These are phyloP conservation scores for Lepidium aucheri DNA, from an alignment of 345 rosid species.

Conservation along the genomic window DNA sequence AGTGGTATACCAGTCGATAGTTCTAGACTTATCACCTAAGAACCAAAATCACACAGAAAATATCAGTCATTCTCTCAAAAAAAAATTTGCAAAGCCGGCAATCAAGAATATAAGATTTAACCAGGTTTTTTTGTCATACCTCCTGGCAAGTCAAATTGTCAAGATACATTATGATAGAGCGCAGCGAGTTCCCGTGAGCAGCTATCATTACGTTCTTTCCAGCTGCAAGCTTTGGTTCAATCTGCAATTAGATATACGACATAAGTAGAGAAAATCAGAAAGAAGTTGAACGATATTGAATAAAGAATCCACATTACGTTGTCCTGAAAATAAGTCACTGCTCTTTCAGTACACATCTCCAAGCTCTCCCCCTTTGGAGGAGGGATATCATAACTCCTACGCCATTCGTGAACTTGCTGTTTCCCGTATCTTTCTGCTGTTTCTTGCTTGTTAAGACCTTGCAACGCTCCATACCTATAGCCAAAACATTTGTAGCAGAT, in stretches of 20 bases:
- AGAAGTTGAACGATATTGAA: background rate
- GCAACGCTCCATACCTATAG: constrained; percentile 87
- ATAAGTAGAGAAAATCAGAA: background rate
- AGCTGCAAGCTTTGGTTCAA: constrained; percentile 70
- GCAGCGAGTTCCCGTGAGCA: constrained; percentile 90
- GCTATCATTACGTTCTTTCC: constrained; percentile 88
- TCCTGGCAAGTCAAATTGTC: constrained; percentile 81
- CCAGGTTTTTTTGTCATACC: constrained; percentile 36
- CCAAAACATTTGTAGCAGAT: background rate
- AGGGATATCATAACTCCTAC: constrained; percentile 91
- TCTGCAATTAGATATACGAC: constrained; percentile 29
- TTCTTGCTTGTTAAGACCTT: constrained; percentile 94
- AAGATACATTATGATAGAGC: constrained; percentile 94
- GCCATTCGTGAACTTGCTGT: constrained; percentile 92
- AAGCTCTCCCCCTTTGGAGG: constrained; percentile 97
- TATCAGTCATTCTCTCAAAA: background rate
- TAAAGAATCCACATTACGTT: constrained; percentile 6
- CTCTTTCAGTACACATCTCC: constrained; percentile 98
- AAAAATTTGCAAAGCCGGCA: background rate
- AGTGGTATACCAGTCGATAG: constrained; percentile 82
- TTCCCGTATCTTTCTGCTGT: constrained; percentile 91
- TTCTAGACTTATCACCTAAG: constrained; percentile 72
- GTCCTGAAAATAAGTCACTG: constrained; percentile 37
- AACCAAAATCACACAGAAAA: background rate
- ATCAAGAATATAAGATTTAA: background rate